phyloP scores from a whole-genome alignment of 2,329 filamentous ascomycete genomes.

The Ophiosphaerella herpotricha region DNA sequence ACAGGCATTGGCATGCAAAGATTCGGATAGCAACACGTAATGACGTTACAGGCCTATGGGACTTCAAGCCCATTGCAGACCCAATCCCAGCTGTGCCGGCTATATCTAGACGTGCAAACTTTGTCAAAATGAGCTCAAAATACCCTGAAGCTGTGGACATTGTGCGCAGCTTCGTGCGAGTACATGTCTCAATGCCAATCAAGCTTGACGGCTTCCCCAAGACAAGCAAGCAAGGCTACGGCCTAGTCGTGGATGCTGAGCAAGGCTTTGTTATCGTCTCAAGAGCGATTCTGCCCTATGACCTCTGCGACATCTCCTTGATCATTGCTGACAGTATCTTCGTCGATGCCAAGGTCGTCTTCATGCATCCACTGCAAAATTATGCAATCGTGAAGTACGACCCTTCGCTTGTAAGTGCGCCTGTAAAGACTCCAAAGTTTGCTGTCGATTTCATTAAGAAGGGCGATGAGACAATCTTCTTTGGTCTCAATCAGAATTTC shows the following conservation, averaged over 20 bases:
- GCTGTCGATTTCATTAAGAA: slow-evolving; percentile 84
- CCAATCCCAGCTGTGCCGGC: slow-evolving; percentile 75
- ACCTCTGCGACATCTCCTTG: slow-evolving; percentile 93
- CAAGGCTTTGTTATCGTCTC: slow-evolving; percentile 95
- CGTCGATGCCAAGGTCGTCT: slow-evolving; percentile 90
- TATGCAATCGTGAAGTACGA: slow-evolving; percentile 97
- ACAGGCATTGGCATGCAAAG: slow-evolving; percentile 93
- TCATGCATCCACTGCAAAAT: slow-evolving; percentile 95
- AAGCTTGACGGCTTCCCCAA: slow-evolving; percentile 98
- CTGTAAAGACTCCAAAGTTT: slow-evolving; percentile 85
- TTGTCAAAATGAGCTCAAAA: slow-evolving; percentile 87
- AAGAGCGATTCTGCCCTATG: slow-evolving; percentile 90
- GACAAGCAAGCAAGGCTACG: slow-evolving; percentile 92
- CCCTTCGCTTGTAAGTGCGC: slow-evolving; percentile 87
- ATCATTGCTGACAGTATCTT: slow-evolving; percentile 97
- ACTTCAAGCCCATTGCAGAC: slow-evolving; percentile 84
- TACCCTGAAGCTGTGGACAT: slow-evolving; percentile 91
- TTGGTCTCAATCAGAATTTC: slow-evolving; percentile 97
- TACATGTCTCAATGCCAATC: slow-evolving; percentile 89
- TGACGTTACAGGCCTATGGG: slow-evolving; percentile 88
- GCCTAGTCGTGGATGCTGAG: slow-evolving; percentile 94
- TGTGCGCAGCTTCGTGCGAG: slow-evolving; percentile 91
- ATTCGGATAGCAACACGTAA: slow-evolving; percentile 94
- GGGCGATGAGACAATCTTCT: slow-evolving; percentile 91
- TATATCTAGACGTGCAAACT: slow-evolving; percentile 78